phyloP scores from a whole-genome alignment of 305 asterid species.

The Fraxinus paxiana region DNA sequence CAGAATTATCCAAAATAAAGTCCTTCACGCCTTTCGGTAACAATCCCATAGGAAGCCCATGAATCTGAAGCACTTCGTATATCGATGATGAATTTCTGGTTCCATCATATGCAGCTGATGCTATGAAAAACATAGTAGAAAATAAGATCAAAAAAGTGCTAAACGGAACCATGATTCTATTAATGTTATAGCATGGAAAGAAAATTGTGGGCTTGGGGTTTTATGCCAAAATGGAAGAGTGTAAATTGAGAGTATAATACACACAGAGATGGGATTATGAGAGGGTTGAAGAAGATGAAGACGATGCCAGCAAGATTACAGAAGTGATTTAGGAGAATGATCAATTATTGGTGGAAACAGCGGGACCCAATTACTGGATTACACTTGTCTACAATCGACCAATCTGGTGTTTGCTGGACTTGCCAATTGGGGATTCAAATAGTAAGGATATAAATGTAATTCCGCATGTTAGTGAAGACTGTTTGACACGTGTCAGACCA shows the following conservation, averaged over 20 bases:
- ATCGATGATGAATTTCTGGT: slow-evolving; percentile 19
- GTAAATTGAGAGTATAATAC: neutral
- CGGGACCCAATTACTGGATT: slow-evolving; percentile 26
- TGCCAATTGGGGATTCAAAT: slow-evolving; percentile 13
- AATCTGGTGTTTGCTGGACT: slow-evolving; percentile 21
- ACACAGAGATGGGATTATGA: neutral
- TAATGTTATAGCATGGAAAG: neutral
- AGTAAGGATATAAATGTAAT: slow-evolving; percentile 11
- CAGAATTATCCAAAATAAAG: slow-evolving; percentile 38
- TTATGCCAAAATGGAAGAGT: neutral
- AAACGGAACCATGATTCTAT: neutral
- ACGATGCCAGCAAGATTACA: slow-evolving; percentile 36
- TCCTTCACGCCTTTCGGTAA: slow-evolving; percentile 47
- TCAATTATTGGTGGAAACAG: slow-evolving; percentile 41
- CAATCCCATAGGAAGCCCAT: slow-evolving; percentile 50
- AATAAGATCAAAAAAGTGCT: neutral
- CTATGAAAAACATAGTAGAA: neutral
- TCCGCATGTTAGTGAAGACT: neutral
- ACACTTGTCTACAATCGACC: slow-evolving; percentile 2
- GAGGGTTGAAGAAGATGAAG: neutral
- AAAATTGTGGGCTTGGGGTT: neutral
- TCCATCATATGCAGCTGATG: neutral
- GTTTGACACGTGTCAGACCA: slow-evolving; percentile 3
- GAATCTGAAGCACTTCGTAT: slow-evolving; percentile 37
- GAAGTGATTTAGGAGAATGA: slow-evolving; percentile 39